These are phyloP conservation scores for Aristolochia californica DNA, from an alignment of 164 flowering plant genomes.

Conservation along the genomic window DNA sequence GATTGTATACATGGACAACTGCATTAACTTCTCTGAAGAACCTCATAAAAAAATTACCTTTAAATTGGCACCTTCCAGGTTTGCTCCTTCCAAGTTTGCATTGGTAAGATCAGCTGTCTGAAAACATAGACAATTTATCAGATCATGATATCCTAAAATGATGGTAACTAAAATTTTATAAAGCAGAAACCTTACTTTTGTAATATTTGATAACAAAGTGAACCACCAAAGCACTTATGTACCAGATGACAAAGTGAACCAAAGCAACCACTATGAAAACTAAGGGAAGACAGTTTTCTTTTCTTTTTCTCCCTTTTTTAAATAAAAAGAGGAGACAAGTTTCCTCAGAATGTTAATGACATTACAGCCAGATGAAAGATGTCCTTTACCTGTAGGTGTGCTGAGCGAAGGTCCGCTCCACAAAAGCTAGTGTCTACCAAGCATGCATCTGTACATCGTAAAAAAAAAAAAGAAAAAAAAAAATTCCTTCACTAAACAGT, in stretches of 20 bases:
- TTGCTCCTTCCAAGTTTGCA: constrained; percentile 90
- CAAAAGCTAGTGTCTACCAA: constrained; percentile 72
- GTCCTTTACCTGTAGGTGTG: constrained; percentile 69
- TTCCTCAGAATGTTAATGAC: not conserved
- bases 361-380: not conserved
- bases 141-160: too few relatives aligned
- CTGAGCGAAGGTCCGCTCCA: constrained; percentile 84
- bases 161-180: not conserved
- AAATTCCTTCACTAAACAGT: not conserved
- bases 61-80: constrained; percentile 83
- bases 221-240: too few relatives aligned
- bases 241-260: too few relatives aligned
- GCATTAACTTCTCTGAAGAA: not conserved
- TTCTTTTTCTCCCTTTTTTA: too few relatives aligned
- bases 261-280: too few relatives aligned
- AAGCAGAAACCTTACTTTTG: not conserved
- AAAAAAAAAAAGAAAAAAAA: not conserved
- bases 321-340: too few relatives aligned
- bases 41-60: constrained; percentile 25
- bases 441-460: constrained; percentile 62
- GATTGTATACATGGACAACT: not conserved
- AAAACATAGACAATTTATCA: constrained; percentile 2
- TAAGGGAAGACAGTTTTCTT: too few relatives aligned
- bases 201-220: too few relatives aligned
- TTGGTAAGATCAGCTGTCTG: constrained; percentile 89